Evolutionary conservation across 495 filamentous ascomycete genomes (phyloP), one percentile per base, ranked within the genome.

Genomic region (Aspergillus campestris): DNA sequence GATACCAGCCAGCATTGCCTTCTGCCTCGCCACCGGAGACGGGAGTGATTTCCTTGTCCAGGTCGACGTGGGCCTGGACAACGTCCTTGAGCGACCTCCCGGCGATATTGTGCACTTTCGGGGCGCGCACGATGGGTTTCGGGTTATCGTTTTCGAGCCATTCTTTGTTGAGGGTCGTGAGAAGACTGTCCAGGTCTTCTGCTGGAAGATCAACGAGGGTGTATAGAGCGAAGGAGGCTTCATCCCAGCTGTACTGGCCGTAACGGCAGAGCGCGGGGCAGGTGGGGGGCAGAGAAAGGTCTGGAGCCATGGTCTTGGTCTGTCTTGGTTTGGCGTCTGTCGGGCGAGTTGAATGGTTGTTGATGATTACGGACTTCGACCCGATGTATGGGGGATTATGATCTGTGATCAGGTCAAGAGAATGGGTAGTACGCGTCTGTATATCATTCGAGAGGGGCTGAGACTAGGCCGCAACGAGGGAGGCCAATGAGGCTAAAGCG

Each of bases 221-320:
- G 34, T 45, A 45, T 27, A 45, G 18, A 1, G 43, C 43, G 34
- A 45, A 45, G 34, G 43, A 38, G 43, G 43, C 43, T 1, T 31
- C 34, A 18, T 37, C 34, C 43, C 34, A 45, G 33, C 37, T 45
- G 33, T n/a, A 13, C 5, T 38, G 3, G 8, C 18, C 34, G n/a
- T 29, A 35, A 12, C 7, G 14, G 34, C 34, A 12, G 8, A 45
- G 43, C 6, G 33, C 10, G 34, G 34, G 43, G 43, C 33, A 45
- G 18, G 33, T 37, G 10, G 33, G n/a, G 42, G 43, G 43, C 34
- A 45, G 43, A 28, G 43, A 37, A 9, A 45, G 33, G 9, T 45
- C 34, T 7, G 24, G 34, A 24, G 18, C 18, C 18, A 24, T 24
- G 18, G 18, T 24, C 18, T n/a, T n/a, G n/a, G n/a, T n/a, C n/a